Conservation (phyloP, 1,284 basidiomycete genomes). For the Malassezia dermatis region DNA sequence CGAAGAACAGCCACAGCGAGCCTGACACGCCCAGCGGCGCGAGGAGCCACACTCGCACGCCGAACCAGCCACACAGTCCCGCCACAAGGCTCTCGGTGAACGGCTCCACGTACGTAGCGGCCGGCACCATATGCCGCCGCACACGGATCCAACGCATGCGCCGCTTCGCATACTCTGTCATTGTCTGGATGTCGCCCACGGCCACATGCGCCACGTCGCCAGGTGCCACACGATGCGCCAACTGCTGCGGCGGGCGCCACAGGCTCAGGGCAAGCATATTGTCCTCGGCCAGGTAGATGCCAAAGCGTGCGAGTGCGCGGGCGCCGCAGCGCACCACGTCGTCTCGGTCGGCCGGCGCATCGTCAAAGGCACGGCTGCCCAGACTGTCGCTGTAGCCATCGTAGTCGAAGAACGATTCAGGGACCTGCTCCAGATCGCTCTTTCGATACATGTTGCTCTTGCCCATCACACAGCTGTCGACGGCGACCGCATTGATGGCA, state of each 20-base stretch:
- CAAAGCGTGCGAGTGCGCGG: slow-evolving; percentile 39
- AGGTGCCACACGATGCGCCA: slow-evolving; percentile 30
- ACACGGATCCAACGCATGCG: slow-evolving; percentile 48
- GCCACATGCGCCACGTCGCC: slow-evolving; percentile 38
- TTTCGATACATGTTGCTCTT: slow-evolving; percentile 91
- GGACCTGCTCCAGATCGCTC: slow-evolving; percentile 63
- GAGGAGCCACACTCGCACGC: slow-evolving; percentile 19
- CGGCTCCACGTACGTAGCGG: slow-evolving; percentile 40
- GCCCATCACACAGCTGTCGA: slow-evolving; percentile 93
- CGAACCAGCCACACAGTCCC: slow-evolving; percentile 31
- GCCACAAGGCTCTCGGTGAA: slow-evolving; percentile 43
- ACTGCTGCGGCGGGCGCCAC: slow-evolving; percentile 30
- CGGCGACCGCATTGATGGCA: slow-evolving; percentile 70
- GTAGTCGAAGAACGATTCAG: slow-evolving; percentile 36
- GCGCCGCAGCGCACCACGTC: slow-evolving; percentile 12
- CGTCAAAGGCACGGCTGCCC: slow-evolving; percentile 33
- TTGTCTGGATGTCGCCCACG: slow-evolving; percentile 41
- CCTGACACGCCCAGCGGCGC: background rate
- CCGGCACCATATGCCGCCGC: slow-evolving; percentile 41
- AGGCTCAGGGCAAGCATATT: slow-evolving; percentile 46
- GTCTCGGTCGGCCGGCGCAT: slow-evolving; percentile 13
- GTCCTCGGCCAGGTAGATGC: slow-evolving; percentile 46
- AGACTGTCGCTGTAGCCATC: slow-evolving; percentile 29
- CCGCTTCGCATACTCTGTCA: slow-evolving; percentile 35
- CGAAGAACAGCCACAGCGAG: background rate